phyloP scores from a whole-genome alignment of 2,329 filamentous ascomycete species.

The Zalaria obscura region DNA sequence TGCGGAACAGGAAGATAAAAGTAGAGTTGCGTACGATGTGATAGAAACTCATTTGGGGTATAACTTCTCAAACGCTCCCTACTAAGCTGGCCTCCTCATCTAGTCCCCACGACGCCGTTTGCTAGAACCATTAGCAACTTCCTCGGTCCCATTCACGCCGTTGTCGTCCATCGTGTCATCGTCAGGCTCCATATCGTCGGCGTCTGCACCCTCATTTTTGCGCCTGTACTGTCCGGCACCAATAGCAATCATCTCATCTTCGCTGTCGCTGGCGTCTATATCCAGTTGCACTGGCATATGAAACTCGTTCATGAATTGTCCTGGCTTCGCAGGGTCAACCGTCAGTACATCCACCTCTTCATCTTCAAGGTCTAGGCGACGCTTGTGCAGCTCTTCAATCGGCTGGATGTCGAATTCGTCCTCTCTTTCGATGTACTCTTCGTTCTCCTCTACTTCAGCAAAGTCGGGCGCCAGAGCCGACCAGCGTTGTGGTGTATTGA shows the following conservation, averaged over 20 bases:
- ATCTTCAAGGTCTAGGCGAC: conserved; percentile 79
- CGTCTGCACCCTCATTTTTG: conserved; percentile 63
- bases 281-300: conserved; percentile 88
- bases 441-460: conserved; percentile 93
- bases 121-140: conserved; percentile 4
- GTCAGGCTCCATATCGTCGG: conserved; percentile 48
- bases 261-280: conserved; percentile 85
- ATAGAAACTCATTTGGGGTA: background rate
- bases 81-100: background rate
- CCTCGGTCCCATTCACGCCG: conserved; percentile 1
- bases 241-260: conserved; percentile 65
- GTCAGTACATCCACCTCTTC: conserved; percentile 86
- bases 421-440: conserved; percentile 88
- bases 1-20: background rate
- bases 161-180: conserved; percentile 24
- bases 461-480: conserved; percentile 94
- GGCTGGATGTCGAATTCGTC: conserved; percentile 98
- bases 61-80: background rate
- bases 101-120: conserved; percentile 6
- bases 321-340: conserved; percentile 46
- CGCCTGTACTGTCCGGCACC: conserved; percentile 72
- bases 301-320: conserved; percentile 41
- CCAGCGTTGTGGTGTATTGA: conserved; percentile 91
- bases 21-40: background rate
- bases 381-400: conserved; percentile 84